Conservation (phyloP, 768 basidiomycete species). For the Lentinula lateritia region DNA sequence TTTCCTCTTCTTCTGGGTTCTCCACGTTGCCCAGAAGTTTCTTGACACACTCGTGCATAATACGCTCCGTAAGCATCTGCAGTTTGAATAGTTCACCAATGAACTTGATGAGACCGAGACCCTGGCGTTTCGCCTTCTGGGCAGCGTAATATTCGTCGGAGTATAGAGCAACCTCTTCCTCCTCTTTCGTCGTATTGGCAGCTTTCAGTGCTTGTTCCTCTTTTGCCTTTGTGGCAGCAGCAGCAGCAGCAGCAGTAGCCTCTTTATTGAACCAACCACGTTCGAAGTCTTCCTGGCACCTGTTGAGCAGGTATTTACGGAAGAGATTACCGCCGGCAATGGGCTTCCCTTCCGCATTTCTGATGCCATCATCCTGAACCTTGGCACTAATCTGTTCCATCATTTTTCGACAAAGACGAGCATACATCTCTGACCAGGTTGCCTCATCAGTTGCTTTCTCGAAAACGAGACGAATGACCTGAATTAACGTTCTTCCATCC, state of each 20-base stretch:
- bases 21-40: slow-evolving; percentile 90
- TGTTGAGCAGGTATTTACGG: slow-evolving; percentile 93
- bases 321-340: slow-evolving; percentile 91
- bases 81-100: slow-evolving; percentile 98
- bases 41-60: slow-evolving; percentile 99
- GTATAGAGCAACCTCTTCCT: slow-evolving; percentile 72
- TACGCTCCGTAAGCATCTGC: slow-evolving; percentile 96
- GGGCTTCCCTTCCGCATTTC: slow-evolving; percentile 76
- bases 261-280: slow-evolving; percentile 91
- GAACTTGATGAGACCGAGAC: slow-evolving; percentile 95
- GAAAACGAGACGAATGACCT: slow-evolving; percentile 93
- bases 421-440: slow-evolving; percentile 96
- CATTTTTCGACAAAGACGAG: slow-evolving; percentile 90
- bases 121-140: slow-evolving; percentile 95
- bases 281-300: slow-evolving; percentile 98
- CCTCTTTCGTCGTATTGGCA: slow-evolving; percentile 53
- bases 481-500: slow-evolving; percentile 90
- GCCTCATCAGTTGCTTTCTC: slow-evolving; percentile 98
- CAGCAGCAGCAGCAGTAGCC: slow-evolving; percentile 81
- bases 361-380: slow-evolving; percentile 86
- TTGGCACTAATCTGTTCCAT: slow-evolving; percentile 88
- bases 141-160: slow-evolving; percentile 96
- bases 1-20: slow-evolving; percentile 96
- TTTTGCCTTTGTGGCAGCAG: slow-evolving; percentile 79
- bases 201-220: slow-evolving; percentile 79